These are phyloP conservation scores for Diophrys appendiculata DNA, from an alignment of 73 alveolate genomes.

Conservation along the genomic window DNA sequence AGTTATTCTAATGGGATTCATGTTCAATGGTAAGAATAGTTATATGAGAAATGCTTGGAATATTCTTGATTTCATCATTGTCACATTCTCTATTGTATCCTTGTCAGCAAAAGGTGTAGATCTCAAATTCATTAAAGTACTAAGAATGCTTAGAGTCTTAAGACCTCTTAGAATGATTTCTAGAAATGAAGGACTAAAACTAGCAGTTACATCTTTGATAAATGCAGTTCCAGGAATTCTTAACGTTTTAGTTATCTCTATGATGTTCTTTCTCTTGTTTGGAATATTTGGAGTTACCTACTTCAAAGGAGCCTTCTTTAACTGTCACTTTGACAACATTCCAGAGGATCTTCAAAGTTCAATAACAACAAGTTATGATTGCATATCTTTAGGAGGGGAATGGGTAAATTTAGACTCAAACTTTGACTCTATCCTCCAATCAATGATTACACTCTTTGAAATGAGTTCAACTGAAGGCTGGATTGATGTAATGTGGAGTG, in stretches of 20 bases:
- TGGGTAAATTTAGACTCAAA: conserved; percentile 69
- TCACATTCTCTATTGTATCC: conserved; percentile 71
- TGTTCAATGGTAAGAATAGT: conserved; percentile 72
- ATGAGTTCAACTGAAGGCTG: conserved; percentile 68
- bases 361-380: conserved; percentile 40
- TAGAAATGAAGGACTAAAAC: conserved; percentile 67
- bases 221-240: conserved; percentile 74
- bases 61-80: conserved; percentile 90
- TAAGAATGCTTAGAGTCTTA: conserved; percentile 71
- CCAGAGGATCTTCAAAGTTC: not conserved
- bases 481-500: conserved; percentile 64
- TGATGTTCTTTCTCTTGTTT: conserved; percentile 68
- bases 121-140: conserved; percentile 51
- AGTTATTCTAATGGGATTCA: conserved; percentile 82
- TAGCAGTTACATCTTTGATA: conserved; percentile 69
- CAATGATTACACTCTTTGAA: conserved; percentile 69
- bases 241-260: conserved; percentile 74
- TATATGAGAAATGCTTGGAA: conserved; percentile 94
- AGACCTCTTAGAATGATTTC: conserved; percentile 73
- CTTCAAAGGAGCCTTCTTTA: conserved; percentile 73
- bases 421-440: conserved; percentile 69
- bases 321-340: conserved; percentile 46
- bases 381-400: conserved; percentile 50
- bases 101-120: conserved; percentile 51
- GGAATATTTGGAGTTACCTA: conserved; percentile 62